A percentile compares a stretch with the other conserved stretches of the same genome.
These are phyloP conservation scores for Coniochaeta hoffmannii DNA, from an alignment of 2,329 filamentous ascomycete genomes.

Conservation along the genomic window DNA sequence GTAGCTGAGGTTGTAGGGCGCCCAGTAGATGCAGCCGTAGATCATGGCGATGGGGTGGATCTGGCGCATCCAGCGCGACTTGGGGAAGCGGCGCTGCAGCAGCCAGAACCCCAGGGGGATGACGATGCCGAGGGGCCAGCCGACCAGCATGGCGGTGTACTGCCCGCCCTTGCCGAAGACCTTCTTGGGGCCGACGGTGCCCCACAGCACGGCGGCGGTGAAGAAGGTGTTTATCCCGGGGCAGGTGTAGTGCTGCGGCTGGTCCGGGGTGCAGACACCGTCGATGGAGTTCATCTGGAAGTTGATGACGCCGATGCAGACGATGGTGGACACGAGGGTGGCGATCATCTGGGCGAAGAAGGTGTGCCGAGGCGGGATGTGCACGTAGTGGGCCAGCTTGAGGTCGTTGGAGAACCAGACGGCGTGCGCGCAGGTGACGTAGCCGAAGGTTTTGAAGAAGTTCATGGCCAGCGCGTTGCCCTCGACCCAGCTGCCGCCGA, in stretches of 20 bases:
- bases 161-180: constrained; percentile 40
- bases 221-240: constrained; percentile 49
- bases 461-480: constrained; percentile 39
- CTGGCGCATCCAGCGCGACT: constrained; percentile 31
- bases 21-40: constrained; percentile 37
- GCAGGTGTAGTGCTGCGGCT: constrained; percentile 42
- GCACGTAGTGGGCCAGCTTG: constrained; percentile 21
- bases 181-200: constrained; percentile 42
- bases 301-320: constrained; percentile 38
- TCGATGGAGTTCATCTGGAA: constrained; percentile 41
- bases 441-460: constrained; percentile 34
- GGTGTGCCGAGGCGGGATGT: constrained; percentile 50
- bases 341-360: constrained; percentile 53
- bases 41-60: constrained; percentile 41
- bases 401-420: constrained; percentile 34
- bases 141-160: constrained; percentile 39
- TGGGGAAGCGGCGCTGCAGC: constrained; percentile 19
- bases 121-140: constrained; percentile 41
- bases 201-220: constrained; percentile 48
- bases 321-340: constrained; percentile 44
- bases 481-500: constrained; percentile 33
- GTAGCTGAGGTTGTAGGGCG: constrained; percentile 43
- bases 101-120: constrained; percentile 34
- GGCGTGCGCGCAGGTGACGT: constrained; percentile 37
- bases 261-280: constrained; percentile 39